A percentile compares a stretch with the other conserved stretches of the same genome.
Conservation (phyloP, 2,329 filamentous ascomycete species). For the Trichophaea hybrida region DNA sequence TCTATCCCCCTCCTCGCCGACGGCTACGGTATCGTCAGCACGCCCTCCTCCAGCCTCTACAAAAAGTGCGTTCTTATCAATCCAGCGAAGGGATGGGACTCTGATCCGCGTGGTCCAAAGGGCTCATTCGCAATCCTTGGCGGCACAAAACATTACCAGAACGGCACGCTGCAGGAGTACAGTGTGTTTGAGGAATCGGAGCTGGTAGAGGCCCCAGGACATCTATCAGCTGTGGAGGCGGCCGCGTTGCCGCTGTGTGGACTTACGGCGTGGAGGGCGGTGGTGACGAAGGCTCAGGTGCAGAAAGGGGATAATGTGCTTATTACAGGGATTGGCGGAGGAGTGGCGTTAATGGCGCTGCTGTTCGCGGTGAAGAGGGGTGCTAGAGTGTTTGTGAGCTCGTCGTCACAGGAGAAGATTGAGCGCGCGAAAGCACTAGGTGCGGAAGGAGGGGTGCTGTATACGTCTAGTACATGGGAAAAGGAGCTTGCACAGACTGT, state of each 20-base stretch:
- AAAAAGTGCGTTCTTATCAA: conserved; percentile 62
- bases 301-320: conserved; percentile 57
- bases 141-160: conserved; percentile 47
- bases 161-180: conserved; percentile 57
- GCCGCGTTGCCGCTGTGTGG: conserved; percentile 77
- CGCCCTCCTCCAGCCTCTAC: conserved; percentile 41
- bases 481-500: conserved; percentile 50
- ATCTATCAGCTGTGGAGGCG: conserved; percentile 58
- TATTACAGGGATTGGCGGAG: conserved; percentile 82
- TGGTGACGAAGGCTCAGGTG: conserved; percentile 62
- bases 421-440: conserved; percentile 56
- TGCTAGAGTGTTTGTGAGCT: conserved; percentile 68
- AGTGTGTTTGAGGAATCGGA: conserved; percentile 55
- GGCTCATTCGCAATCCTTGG: conserved; percentile 45
- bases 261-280: conserved; percentile 73
- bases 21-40: conserved; percentile 59
- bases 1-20: conserved; percentile 62
- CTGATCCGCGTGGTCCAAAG: conserved; percentile 60
- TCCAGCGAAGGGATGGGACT: conserved; percentile 64
- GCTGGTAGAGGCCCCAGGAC: conserved; percentile 58
- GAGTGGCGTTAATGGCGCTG: conserved; percentile 70
- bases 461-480: conserved; percentile 69
- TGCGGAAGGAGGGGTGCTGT: conserved; percentile 66
- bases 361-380: conserved; percentile 64
- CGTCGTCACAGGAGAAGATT: conserved; percentile 60